Evolutionary conservation across 768 basidiomycete genomes (phyloP), one percentile per base, ranked within the genome.

Genomic region (Boletus rubescentipes): DNA sequence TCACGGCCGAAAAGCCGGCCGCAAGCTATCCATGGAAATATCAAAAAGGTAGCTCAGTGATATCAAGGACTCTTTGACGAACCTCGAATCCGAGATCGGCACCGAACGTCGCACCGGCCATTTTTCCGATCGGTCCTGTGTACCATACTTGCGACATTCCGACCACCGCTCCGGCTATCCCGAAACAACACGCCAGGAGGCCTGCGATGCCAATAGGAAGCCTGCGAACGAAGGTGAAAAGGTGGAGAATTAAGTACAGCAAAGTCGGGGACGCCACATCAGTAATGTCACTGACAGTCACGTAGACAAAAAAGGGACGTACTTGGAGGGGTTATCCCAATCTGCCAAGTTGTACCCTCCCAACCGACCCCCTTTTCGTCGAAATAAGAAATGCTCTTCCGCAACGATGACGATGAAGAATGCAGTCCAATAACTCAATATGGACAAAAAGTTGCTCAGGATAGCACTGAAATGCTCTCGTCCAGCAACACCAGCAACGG

Each of bases 81-180:
- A 79, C 77, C 71, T 82, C 81, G 51, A 83, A 82, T 31, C 81
- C 81, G 29, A 83, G 69, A 59, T 83, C 81, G 1, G 78, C 80
- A 30, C 81, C 80, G 37, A 63, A 74, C 11, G 35, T 21, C 3
- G 64, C 72, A 12, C 79, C 79, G 5, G 79, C 75, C 41, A 72
- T 53, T 43, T 61, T 62, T 4, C 73, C 82, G 4, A 82, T 60
- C 0, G 80, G 81, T 1, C 82, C 82, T 2, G 73, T 77, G 51
- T 80, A 82, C 79, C 80, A 80, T 7, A 68, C 70, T 53, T 79
- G 73, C 9, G 80, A 75, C 81, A 83, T 83, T 2, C 79, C 77
- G 6, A 81, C 65, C 1, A 82, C 75, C 0, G 80, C 80, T 2
- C 79, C 79, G 0, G 62, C 75, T 5, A 77, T 74, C 10, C 81